These are phyloP conservation scores for Draba incana DNA, from an alignment of 345 rosid genomes.

Conservation along the genomic window DNA sequence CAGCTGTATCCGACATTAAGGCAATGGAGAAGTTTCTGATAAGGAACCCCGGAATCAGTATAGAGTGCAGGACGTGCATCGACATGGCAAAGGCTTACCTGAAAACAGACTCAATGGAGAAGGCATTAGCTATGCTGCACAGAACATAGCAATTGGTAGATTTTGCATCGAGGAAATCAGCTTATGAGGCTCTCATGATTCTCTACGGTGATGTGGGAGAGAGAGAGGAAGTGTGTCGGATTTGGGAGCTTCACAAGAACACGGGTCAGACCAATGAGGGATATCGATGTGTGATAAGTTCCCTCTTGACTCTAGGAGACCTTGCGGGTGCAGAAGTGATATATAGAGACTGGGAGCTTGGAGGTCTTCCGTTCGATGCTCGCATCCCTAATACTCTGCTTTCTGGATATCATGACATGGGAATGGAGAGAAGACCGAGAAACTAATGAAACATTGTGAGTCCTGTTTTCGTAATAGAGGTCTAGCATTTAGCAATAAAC, in stretches of 20 bases:
- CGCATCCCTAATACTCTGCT: constrained; percentile 17
- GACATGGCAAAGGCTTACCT: constrained; percentile 27
- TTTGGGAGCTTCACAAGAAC: constrained; percentile 33
- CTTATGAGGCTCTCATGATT: constrained; percentile 8
- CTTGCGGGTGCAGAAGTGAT: constrained; percentile 27
- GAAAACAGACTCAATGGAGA: background rate
- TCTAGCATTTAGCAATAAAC: background rate
- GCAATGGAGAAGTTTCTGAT: constrained; percentile 16
- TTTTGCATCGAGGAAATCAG: background rate
- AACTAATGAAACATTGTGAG: background rate
- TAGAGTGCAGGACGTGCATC: constrained; percentile 26
- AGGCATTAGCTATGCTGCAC: constrained; percentile 1
- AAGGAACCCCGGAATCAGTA: background rate
- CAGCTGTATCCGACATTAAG: constrained; percentile 1
- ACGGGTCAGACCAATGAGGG: constrained; percentile 17
- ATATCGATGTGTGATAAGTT: constrained; percentile 19
- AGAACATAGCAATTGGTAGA: constrained; percentile 19
- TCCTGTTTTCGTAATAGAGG: background rate
- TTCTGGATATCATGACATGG: constrained; percentile 17
- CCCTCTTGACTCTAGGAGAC: constrained; percentile 25
- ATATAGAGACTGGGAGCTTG: constrained; percentile 30
- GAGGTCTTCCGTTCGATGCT: constrained; percentile 17
- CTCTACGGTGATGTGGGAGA: constrained; percentile 20
- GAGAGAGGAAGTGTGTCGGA: constrained; percentile 25
- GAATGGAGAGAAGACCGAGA: constrained; percentile 11